phyloP scores from a whole-genome alignment of 176 grass and related monocot species.

The Avena eriantha region DNA sequence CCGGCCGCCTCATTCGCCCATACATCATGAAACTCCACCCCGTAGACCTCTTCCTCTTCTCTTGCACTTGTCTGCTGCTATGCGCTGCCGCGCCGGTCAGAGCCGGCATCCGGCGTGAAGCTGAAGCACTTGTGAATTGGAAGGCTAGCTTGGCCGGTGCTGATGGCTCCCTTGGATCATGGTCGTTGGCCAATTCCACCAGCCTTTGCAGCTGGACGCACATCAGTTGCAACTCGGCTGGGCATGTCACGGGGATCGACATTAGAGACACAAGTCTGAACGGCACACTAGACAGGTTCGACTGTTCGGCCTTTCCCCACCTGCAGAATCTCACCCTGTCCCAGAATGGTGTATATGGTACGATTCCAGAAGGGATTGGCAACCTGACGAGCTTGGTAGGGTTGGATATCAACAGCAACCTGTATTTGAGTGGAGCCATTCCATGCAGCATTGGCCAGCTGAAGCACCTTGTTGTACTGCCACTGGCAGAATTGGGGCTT shows the following conservation, averaged over 20 bases:
- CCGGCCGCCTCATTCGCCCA: background rate
- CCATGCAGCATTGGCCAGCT: background rate
- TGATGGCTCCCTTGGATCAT: background rate
- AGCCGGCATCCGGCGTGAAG: background rate
- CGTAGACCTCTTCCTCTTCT: background rate
- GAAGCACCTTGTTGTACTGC: background rate
- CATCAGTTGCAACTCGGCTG: background rate
- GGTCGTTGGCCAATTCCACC: background rate
- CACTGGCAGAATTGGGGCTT: background rate
- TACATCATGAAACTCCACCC: background rate
- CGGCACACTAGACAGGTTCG: background rate
- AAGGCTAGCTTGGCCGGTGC: background rate
- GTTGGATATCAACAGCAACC: background rate
- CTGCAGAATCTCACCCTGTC: background rate
- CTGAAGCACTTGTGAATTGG: background rate
- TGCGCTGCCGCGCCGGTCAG: too few species aligned
- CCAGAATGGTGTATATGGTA: background rate
- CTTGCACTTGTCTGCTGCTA: background rate
- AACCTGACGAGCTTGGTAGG: background rate
- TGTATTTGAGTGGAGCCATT: background rate
- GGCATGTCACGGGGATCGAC: background rate
- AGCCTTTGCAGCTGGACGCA: background rate
- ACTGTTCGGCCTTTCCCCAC: background rate
- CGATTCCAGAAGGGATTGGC: background rate
- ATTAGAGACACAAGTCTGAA: accelerated